Conservation (phyloP, 768 basidiomycete genomes). For the Rhizopogon salebrosus region DNA sequence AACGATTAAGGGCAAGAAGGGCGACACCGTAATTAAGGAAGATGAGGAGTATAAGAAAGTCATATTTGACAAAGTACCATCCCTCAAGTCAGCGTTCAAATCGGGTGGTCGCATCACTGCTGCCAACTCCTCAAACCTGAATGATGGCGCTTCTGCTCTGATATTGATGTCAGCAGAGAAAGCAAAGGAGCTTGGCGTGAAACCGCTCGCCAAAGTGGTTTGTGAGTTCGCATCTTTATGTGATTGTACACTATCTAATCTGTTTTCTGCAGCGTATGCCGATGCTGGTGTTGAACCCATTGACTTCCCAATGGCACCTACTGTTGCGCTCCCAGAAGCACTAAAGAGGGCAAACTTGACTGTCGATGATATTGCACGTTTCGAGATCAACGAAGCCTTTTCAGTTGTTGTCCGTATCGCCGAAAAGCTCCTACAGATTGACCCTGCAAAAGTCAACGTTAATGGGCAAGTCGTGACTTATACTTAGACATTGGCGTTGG, state of each 20-base stretch:
- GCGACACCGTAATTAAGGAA: constrained; percentile 82
- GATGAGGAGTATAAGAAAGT: constrained; percentile 99
- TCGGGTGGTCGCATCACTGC: constrained; percentile 88
- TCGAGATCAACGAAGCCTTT: constrained; percentile 98
- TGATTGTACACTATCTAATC: neutral
- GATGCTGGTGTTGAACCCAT: constrained; percentile 96
- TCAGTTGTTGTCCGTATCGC: constrained; percentile 89
- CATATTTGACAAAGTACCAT: constrained; percentile 89
- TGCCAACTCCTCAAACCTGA: constrained; percentile 92
- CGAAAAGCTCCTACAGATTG: constrained; percentile 81
- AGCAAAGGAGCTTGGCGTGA: constrained; percentile 85
- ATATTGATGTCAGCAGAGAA: constrained; percentile 93
- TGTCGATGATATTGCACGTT: constrained; percentile 79
- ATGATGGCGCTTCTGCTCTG: constrained; percentile 94
- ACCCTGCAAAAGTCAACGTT: constrained; percentile 85
- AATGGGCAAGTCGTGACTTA: constrained; percentile 57
- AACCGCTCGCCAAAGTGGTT: constrained; percentile 89
- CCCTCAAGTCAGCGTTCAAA: constrained; percentile 86
- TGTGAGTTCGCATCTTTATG: constrained; percentile 50
- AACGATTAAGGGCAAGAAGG: constrained; percentile 90
- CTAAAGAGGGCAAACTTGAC: constrained; percentile 83
- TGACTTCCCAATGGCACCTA: constrained; percentile 95
- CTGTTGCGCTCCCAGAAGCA: constrained; percentile 84
- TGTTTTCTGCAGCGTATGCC: constrained; percentile 66
- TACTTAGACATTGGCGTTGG: constrained; percentile 10